These are phyloP conservation scores for Candida coleopterorum DNA, from an alignment of 805 yeast genomes.

Conservation along the genomic window DNA sequence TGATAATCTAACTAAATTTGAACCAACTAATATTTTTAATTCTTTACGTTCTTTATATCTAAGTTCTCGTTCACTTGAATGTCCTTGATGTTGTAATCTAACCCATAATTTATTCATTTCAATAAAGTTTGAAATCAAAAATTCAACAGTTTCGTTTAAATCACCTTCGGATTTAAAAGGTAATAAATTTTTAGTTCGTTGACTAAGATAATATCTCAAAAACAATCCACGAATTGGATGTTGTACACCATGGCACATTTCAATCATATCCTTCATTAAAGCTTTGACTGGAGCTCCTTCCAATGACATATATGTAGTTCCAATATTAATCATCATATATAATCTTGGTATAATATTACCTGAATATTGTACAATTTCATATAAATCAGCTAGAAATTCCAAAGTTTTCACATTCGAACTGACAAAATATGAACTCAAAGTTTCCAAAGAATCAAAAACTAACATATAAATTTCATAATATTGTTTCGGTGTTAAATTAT, in stretches of 20 bases:
- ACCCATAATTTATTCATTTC: constrained; percentile 99
- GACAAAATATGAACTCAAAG: constrained; percentile 58
- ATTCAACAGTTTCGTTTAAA: constrained; percentile 66
- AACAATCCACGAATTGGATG: constrained; percentile 92
- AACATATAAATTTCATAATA: constrained; percentile 88
- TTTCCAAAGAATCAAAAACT: constrained; percentile 75
- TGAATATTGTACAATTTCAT: constrained; percentile 92
- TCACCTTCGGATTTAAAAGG: constrained; percentile 39
- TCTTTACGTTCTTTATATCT: constrained; percentile 80
- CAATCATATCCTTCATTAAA: constrained; percentile 92
- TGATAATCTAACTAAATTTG: constrained; percentile 82
- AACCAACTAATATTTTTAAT: constrained; percentile 86
- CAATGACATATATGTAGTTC: constrained; percentile 78
- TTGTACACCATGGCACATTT: constrained; percentile 96
- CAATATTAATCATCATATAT: constrained; percentile 92
- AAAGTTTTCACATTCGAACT: constrained; percentile 55
- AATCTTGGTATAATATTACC: constrained; percentile 90
- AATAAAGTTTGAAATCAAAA: constrained; percentile 79
- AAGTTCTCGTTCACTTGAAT: constrained; percentile 70
- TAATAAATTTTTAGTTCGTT: constrained; percentile 66
- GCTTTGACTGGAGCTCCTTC: constrained; percentile 78
- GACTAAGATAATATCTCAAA: constrained; percentile 82
- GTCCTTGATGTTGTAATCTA: constrained; percentile 92
- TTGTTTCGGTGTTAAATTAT: constrained; percentile 75
- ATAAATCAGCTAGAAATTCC: constrained; percentile 69